Evolutionary conservation across 2,329 filamentous ascomycete species (phyloP), one percentile per base, ranked within the genome.

Genomic region (Aspergillus ibericus): DNA sequence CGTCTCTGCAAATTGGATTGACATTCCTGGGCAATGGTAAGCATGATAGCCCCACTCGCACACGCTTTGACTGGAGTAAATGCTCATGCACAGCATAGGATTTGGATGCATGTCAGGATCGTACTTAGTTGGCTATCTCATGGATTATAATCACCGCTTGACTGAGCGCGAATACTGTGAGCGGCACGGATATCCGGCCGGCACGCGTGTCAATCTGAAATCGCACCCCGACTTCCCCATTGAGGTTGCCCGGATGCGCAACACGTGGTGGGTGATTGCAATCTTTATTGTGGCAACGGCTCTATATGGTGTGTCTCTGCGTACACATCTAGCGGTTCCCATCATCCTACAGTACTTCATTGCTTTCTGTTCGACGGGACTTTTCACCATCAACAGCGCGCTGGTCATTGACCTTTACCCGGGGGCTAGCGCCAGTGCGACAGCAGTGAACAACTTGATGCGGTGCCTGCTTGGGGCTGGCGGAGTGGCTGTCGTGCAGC

Each of bases 201-300:
- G 51, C 25, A 53, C 51, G 18, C 51, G 51, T 32, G 38, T 53
- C 38, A 53, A 53, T 34, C 67, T 70, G 25, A 72, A 72, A 49
- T 60, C 69, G 1, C 68, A 74, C 40, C 56, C 66, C 4, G 75
- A 78, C 50, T 81, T 81, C 58, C 73, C 77, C 1, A 72, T 81
- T 55, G 77, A 79, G 62, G 63, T 64, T 46, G 69, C 69, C 22
- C 69, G 69, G 29, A 68, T 81, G 20, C 69, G 70, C n/a, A 72
- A 76, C 52, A 68, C 78, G 5, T 76, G 75, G 36, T 78, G 74
- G 51, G 40, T 53, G 29, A 53, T 42, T 32, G 51, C n/a, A 7
- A 20, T 56, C 4, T 50, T 63, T 6, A 36, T 57, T 13, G 40
- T 58, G 22, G 25, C 60, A 5, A 47, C 71, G 7, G 62, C 66